These are phyloP conservation scores for Diplocarpon rosae DNA, from an alignment of 2,329 filamentous ascomycete species.

Conservation along the genomic window DNA sequence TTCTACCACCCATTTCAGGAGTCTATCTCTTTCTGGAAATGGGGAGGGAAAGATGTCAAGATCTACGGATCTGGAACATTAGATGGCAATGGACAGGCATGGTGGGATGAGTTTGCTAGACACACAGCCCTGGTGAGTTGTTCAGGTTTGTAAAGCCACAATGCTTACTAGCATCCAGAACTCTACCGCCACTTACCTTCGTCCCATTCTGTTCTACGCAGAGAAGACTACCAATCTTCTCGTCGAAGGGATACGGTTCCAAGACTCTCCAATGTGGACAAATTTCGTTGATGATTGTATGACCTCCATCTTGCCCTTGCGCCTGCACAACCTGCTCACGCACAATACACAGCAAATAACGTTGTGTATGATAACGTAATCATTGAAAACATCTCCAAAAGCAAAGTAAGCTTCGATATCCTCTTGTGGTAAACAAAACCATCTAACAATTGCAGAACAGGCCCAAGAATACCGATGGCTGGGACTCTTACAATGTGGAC, in stretches of 20 bases:
- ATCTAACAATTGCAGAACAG: conserved; percentile 30
- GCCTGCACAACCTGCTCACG: not conserved
- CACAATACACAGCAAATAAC: conserved; percentile 31
- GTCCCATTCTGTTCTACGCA: conserved; percentile 49
- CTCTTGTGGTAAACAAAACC: not conserved
- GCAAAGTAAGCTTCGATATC: conserved; percentile 17
- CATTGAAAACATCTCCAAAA: conserved; percentile 42
- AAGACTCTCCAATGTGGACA: conserved; percentile 53
- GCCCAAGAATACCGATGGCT: conserved; percentile 53
- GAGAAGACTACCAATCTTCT: conserved; percentile 48
- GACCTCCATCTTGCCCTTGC: conserved; percentile 1
- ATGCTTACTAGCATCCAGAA: conserved; percentile 26
- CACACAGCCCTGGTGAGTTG: conserved; percentile 32
- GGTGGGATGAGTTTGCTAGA: conserved; percentile 24
- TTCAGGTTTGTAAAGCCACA: not conserved
- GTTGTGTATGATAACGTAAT: conserved; percentile 42
- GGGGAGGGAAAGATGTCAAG: conserved; percentile 49
- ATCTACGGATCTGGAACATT: conserved; percentile 42
- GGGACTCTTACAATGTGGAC: conserved; percentile 48
- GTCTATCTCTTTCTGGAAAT: conserved; percentile 52
- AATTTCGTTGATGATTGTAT: conserved; percentile 48
- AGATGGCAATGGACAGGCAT: conserved; percentile 18
- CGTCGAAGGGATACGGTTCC: conserved; percentile 46
- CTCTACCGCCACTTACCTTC: conserved; percentile 42
- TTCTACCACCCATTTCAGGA: conserved; percentile 41